phyloP scores from a whole-genome alignment of 305 asterid species.

The Rubia occidens region DNA sequence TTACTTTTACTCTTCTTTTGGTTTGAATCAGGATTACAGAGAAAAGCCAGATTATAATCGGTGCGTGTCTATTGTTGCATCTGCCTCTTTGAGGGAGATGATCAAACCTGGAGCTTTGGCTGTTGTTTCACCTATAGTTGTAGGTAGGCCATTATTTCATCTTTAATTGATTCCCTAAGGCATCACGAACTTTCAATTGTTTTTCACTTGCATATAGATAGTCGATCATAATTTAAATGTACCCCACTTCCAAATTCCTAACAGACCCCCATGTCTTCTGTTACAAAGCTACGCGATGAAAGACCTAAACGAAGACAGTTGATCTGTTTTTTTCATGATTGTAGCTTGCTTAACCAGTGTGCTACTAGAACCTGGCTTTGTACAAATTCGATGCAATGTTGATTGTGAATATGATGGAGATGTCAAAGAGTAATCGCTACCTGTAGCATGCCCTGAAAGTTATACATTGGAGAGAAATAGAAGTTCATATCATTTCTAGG shows the following conservation, averaged over 20 bases:
- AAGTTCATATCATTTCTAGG: background rate
- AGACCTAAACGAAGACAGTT: background rate
- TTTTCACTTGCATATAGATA: no score
- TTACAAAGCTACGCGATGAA: background rate
- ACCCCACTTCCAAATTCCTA: background rate
- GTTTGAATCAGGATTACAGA: constrained; percentile 67
- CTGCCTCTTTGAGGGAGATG: constrained; percentile 98
- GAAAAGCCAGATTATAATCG: constrained; percentile 96
- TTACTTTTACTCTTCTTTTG: constrained; percentile 13
- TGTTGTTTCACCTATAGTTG: constrained; percentile 74
- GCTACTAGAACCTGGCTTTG: background rate
- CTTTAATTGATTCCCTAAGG: background rate
- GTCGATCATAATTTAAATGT: background rate
- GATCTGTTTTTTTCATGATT: background rate
- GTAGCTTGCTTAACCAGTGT: background rate
- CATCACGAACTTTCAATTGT: background rate
- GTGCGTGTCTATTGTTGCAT: constrained; percentile 94
- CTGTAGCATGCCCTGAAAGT: background rate
- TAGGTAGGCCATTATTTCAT: constrained; percentile 42
- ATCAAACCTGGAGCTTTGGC: constrained; percentile 98
- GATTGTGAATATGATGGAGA: background rate
- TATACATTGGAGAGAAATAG: background rate
- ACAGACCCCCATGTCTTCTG: background rate
- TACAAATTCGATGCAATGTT: background rate
- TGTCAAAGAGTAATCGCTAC: background rate